Conservation (phyloP, 495 filamentous ascomycete species). For the Pyronema domesticum region DNA sequence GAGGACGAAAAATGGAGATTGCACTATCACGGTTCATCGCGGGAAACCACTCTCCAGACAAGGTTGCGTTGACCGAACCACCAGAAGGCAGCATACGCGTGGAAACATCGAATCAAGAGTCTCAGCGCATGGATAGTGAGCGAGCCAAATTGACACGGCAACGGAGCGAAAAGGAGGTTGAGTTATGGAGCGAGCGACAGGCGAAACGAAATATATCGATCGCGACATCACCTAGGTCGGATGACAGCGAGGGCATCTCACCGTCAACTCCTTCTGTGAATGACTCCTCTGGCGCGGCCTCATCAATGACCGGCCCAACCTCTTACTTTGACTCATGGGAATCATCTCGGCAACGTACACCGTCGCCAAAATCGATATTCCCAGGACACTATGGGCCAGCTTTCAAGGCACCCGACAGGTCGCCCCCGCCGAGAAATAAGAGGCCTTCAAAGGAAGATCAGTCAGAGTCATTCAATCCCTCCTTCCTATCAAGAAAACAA, state of each 20-base stretch:
- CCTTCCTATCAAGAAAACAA: background rate
- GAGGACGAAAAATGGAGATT: slow-evolving; percentile 19
- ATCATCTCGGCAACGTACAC: background rate
- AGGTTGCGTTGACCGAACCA: background rate
- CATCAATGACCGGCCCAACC: background rate
- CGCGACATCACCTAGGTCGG: no score
- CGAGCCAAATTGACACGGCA: slow-evolving; percentile 2
- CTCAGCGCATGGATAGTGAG: slow-evolving; percentile 4
- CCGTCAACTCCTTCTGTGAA: background rate
- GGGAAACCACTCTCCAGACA: slow-evolving; percentile 12
- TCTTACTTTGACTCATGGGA: background rate
- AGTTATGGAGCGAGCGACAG: background rate
- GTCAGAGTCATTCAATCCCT: background rate
- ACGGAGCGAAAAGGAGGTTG: slow-evolving; percentile 2
- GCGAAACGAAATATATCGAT: background rate
- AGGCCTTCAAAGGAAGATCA: background rate
- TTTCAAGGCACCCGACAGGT: background rate
- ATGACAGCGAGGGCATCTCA: background rate
- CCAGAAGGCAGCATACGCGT: background rate
- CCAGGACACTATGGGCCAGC: background rate
- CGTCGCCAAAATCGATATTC: background rate
- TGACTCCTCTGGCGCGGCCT: background rate
- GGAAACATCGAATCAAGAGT: background rate
- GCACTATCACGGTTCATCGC: slow-evolving; percentile 21
- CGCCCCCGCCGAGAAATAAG: background rate